phyloP scores from a whole-genome alignment of 306 rosid genomes.

The Prunus campanulata region DNA sequence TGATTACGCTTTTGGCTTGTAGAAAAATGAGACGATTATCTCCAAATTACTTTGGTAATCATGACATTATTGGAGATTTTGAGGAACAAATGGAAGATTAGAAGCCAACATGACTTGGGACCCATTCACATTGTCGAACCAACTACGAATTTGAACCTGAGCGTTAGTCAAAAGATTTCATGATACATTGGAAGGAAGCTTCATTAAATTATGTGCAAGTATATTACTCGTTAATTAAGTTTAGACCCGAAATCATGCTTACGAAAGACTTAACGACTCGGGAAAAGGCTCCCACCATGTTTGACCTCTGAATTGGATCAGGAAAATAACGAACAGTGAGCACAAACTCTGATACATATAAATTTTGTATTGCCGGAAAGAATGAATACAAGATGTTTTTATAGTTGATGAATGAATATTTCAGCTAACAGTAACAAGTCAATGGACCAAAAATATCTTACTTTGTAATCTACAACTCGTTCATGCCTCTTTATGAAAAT shows the following conservation, averaged over 20 bases:
- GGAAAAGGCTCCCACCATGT: too few species aligned
- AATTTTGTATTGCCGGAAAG: conserved; percentile 36
- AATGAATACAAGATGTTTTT: conserved; percentile 41
- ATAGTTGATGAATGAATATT: conserved; percentile 22
- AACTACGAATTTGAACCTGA: too few species aligned
- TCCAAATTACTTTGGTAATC: not conserved
- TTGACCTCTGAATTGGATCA: not conserved
- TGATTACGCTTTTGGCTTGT: not conserved
- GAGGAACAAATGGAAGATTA: not conserved
- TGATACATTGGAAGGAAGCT: too few species aligned
- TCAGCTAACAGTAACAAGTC: conserved; percentile 32
- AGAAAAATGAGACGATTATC: not conserved
- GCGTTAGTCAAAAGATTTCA: too few species aligned
- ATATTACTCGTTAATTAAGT: too few species aligned
- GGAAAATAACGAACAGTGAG: not conserved
- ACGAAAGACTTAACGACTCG: too few species aligned
- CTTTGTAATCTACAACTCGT: conserved; percentile 40
- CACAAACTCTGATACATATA: conserved; percentile 14
- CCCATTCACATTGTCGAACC: too few species aligned
- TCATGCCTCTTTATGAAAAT: conserved; percentile 13
- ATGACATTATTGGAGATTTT: not conserved
- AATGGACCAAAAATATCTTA: conserved; percentile 28
- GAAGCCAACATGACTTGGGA: not conserved
- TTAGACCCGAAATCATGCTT: too few species aligned
- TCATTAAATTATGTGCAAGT: too few species aligned